Evolutionary conservation across 208 protist genomes (phyloP).

Genomic region (Polymyxa betae): DNA sequence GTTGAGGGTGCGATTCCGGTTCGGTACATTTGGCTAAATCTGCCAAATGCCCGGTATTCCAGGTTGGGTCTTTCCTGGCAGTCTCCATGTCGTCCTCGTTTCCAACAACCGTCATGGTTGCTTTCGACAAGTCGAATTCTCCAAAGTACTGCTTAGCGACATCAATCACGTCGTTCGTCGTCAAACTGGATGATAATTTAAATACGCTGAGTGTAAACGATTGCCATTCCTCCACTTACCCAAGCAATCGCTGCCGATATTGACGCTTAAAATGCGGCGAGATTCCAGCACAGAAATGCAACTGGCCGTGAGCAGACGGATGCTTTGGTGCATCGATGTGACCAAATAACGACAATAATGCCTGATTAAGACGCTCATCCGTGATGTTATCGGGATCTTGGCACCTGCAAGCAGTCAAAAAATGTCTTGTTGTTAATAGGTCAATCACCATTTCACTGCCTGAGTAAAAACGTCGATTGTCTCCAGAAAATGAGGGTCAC

Average conservation of each 20-base stretch:
- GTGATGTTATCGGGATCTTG: neutral
- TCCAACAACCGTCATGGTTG: slow-evolving; percentile 11
- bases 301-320: neutral
- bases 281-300: neutral
- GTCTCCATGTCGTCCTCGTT: neutral
- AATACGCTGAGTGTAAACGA: neutral
- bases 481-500: neutral
- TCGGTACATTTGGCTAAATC: too few relatives aligned
- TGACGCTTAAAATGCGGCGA: neutral
- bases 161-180: neutral
- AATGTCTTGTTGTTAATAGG: neutral
- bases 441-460: neutral
- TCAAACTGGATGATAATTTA: slow-evolving; percentile 33
- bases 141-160: neutral
- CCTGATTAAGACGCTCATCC: neutral
- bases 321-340: neutral
- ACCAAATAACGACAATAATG: slow-evolving; percentile 3
- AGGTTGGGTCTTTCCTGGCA: neutral
- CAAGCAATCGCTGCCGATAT: neutral
- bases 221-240: neutral
- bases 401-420: slow-evolving; percentile 19
- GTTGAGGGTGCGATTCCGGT: too few relatives aligned
- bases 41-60: too few relatives aligned
- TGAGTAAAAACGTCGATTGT: neutral
- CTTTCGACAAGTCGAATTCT: neutral